Conservation (phyloP, 1,139 yeast species). For the Nadsonia commutata region DNA sequence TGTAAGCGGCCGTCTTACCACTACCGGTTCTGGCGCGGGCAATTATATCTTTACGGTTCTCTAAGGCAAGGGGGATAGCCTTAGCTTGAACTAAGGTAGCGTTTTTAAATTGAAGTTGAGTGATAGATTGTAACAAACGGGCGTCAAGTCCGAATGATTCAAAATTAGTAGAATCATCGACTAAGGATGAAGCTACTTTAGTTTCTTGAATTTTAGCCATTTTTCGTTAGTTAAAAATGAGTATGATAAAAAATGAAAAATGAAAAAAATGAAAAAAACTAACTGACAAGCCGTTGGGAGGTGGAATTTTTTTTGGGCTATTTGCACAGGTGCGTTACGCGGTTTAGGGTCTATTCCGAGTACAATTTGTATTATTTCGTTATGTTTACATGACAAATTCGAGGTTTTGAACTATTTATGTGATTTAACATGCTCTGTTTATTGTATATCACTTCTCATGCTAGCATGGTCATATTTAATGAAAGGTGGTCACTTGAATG, state of each 20-base stretch:
- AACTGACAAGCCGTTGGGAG: background rate
- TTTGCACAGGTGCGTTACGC: no score
- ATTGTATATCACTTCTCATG: no score
- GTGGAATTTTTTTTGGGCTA: background rate
- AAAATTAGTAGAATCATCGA: constrained; percentile 6
- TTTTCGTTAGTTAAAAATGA: background rate
- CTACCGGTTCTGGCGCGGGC: constrained; percentile 87
- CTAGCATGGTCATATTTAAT: no score
- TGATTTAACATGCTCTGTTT: no score
- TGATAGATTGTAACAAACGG: constrained; percentile 66
- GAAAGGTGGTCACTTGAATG: no score
- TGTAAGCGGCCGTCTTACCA: constrained; percentile 79
- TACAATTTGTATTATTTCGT: no score
- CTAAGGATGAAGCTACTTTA: background rate
- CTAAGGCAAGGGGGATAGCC: constrained; percentile 83
- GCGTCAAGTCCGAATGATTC: constrained; percentile 42
- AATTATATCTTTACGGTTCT: constrained; percentile 72
- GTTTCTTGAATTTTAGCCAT: background rate
- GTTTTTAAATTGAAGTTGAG: constrained; percentile 56
- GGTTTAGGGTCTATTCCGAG: no score
- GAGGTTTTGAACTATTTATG: no score
- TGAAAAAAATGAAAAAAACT: background rate
- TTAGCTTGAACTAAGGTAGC: constrained; percentile 86
- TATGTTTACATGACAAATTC: no score
- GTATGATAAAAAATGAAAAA: background rate